Percentiles rank a stretch among this genome's conserved stretches.
Evolutionary conservation across 2,329 filamentous ascomycete genomes (phyloP).

Genomic region (Sporothrix variecibatus): DNA sequence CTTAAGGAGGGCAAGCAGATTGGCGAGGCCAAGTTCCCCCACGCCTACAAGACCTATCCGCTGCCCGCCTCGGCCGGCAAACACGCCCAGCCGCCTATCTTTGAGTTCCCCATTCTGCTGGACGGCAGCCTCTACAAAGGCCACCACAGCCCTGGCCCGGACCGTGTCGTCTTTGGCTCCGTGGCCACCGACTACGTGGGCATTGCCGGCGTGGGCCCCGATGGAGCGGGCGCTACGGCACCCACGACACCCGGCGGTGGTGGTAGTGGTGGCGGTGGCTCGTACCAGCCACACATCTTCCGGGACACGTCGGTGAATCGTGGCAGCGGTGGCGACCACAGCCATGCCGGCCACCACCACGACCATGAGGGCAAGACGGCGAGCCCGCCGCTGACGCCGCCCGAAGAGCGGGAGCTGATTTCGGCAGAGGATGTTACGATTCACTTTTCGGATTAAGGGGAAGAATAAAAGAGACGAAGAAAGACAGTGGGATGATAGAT

Average conservation of each 20-base stretch:
- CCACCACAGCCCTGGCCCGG: constrained; percentile 14
- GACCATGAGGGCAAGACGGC: not conserved
- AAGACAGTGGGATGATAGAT: not conserved
- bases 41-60: constrained; percentile 26
- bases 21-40: constrained; percentile 26
- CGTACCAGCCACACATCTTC: constrained; percentile 2
- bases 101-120: constrained; percentile 29
- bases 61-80: not conserved
- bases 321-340: not conserved
- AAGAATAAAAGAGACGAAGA: not conserved
- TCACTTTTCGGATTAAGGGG: constrained; percentile 13
- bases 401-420: constrained; percentile 18
- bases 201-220: not conserved
- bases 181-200: constrained; percentile 29
- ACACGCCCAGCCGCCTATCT: constrained; percentile 26
- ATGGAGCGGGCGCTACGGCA: not conserved
- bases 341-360: not conserved
- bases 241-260: not conserved
- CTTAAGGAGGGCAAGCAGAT: constrained; percentile 27
- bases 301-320: constrained; percentile 26
- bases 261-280: not conserved
- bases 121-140: constrained; percentile 25
- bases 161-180: constrained; percentile 31
- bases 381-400: constrained; percentile 9
- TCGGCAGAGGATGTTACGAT: constrained; percentile 17